Conservation (phyloP, 2,329 filamentous ascomycete genomes). For the Sporothrix humicola region DNA sequence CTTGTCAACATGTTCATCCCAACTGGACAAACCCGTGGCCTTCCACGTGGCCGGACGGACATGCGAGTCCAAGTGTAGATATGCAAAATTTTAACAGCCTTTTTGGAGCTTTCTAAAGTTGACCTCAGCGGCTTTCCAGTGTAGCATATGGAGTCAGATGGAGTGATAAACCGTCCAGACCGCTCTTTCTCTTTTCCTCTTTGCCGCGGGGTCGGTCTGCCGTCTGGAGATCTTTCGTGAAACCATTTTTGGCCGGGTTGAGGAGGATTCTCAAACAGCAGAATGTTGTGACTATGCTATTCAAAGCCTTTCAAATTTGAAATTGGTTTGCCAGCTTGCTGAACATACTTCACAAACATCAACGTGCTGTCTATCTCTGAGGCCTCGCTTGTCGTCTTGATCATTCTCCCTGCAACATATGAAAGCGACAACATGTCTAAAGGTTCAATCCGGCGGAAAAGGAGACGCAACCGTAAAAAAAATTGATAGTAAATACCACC, state of each 20-base stretch:
- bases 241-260: neutral
- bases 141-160: conserved; percentile 16
- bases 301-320: too few species aligned
- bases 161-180: conserved; percentile 5
- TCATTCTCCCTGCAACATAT: too few species aligned
- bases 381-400: neutral
- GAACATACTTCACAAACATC: neutral
- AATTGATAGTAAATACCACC: neutral
- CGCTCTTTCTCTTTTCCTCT: conserved; percentile 18
- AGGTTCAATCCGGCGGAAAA: too few species aligned
- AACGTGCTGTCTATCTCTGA: neutral
- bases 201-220: neutral
- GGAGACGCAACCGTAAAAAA: too few species aligned
- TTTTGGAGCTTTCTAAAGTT: neutral
- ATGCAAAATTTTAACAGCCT: neutral
- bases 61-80: neutral
- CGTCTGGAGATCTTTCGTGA: neutral
- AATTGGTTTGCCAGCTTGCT: neutral
- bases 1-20: neutral
- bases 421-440: too few species aligned
- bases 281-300: too few species aligned
- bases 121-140: neutral
- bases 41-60: conserved; percentile 6
- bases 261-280: neutral
- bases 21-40: neutral